Conservation (phyloP, 257 asterid species). For the Gardenia jasminoides region DNA sequence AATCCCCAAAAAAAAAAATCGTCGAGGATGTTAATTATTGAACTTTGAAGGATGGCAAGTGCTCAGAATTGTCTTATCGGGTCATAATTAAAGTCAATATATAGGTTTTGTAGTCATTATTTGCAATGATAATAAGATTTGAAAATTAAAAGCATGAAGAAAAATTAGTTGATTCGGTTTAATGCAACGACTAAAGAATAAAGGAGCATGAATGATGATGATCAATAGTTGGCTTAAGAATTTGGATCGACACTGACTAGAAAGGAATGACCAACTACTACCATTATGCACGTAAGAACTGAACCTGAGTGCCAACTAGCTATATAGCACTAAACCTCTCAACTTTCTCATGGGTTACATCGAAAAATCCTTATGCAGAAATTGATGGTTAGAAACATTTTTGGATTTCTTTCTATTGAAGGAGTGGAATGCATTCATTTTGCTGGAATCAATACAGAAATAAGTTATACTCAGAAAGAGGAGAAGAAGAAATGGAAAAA, state of each 20-base stretch:
- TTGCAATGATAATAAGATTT: too few relatives aligned
- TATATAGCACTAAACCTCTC: not conserved
- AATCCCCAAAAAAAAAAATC: too few relatives aligned
- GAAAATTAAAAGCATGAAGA: not conserved
- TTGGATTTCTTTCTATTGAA: too few relatives aligned
- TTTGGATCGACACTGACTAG: not conserved
- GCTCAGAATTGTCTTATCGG: not conserved
- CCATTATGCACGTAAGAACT: too few relatives aligned
- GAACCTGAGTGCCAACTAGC: not conserved
- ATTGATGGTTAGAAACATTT: not conserved
- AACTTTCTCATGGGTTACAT: not conserved
- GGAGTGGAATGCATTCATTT: not conserved
- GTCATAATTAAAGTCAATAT: not conserved
- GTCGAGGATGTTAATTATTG: too few relatives aligned
- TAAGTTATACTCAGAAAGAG: too few relatives aligned
- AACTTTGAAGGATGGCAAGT: too few relatives aligned
- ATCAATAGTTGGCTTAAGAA: not conserved
- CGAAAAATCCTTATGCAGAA: too few relatives aligned
- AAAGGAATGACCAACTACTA: not conserved
- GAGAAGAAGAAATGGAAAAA: too few relatives aligned
- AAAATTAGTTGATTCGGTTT: not conserved
- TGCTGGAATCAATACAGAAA: too few relatives aligned
- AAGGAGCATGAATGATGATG: not conserved
- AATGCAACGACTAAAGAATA: not conserved
- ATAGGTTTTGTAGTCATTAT: not conserved